Base-by-base conservation (phyloP, 805 yeast genomes). In the Cephaloascus albidus region DNA sequence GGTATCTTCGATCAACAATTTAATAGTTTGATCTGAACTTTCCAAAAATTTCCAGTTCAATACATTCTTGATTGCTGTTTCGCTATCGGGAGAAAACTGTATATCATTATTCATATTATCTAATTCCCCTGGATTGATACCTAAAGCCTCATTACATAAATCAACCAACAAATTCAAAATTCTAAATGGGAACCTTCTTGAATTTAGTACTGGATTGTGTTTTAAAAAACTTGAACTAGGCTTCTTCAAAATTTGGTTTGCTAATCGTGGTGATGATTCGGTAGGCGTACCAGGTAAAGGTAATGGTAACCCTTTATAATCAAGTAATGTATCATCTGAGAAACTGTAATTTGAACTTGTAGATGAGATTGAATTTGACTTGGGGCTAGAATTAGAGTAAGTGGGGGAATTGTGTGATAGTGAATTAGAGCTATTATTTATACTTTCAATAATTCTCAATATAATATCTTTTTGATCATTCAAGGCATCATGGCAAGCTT, bases 131-230 rank as follows among this genome's bases (percentile, higher is more conserved):
- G 85, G 81, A 48, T 83, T 85, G 10, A 88, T 74, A 33, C 72
- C 65, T 17, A 86, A 61, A 0, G 95, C 89, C 45, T 78, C 80
- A 39, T 85, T 88, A 51, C 89, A 78, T 38, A 83, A 66, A 16
- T 82, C 86, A 3, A 74, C 53, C 10, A 85, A 52, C 38, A 73
- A 57, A 40, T 72, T 76, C 39, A 80, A 56, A 18, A 79, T 74
- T 20, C 79, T 81, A 50, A 78, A 71, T 0, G 87, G 87, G 44
- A 79, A 80, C 43, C 81, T 37, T 12, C 40, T 26, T 5, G 40
- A 36, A 15, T 37, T 33, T 4, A 26, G 19, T 14, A 38, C 33
- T 4, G 20, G 35, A 4, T 42, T 14, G 6, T 16, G 6, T 15
- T 8, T 10, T 8, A 15, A 15, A 8, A 31, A n/a, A 31, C 14